phyloP scores from a whole-genome alignment of 345 rosid species.

The Trapa bicornis region DNA sequence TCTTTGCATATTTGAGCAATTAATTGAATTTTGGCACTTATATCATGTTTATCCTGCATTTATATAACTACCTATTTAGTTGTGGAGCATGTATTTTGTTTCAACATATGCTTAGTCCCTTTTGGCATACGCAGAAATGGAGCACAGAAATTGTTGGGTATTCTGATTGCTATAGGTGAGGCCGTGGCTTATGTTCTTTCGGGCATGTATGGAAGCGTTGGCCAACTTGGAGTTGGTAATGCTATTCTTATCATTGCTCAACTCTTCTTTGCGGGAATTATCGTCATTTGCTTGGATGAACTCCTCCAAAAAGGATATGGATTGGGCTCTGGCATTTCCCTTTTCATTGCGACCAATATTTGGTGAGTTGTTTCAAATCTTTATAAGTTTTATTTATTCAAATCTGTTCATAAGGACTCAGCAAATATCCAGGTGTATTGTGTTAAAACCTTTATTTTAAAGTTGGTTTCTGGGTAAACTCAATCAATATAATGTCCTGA shows the following conservation, averaged over 20 bases:
- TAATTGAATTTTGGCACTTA: not conserved
- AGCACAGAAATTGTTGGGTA: slow-evolving; percentile 73
- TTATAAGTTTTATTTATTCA: not conserved
- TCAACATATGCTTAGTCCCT: not conserved
- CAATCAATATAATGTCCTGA: not conserved
- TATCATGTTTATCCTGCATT: not conserved
- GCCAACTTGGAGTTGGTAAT: slow-evolving; percentile 75
- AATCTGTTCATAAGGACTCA: not conserved
- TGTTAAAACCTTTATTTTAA: not conserved
- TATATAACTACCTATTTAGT: not conserved
- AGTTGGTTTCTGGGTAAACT: not conserved
- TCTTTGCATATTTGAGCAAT: not conserved
- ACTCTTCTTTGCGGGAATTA: slow-evolving; percentile 75
- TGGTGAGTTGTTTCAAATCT: slow-evolving; percentile 29
- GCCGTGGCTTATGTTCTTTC: slow-evolving; percentile 81
- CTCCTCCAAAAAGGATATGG: slow-evolving; percentile 84
- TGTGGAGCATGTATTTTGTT: not conserved
- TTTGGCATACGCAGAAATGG: slow-evolving; percentile 41
- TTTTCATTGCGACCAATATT: slow-evolving; percentile 83
- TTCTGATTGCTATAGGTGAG: slow-evolving; percentile 68
- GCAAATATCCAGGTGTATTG: not conserved
- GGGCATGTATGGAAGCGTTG: slow-evolving; percentile 76
- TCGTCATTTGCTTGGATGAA: slow-evolving; percentile 74
- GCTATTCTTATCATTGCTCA: slow-evolving; percentile 67
- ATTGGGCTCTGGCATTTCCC: slow-evolving; percentile 74